Percentiles rank a stretch among this genome's conserved stretches.
These are phyloP conservation scores for Tetracladium marchalianum DNA, from an alignment of 495 filamentous ascomycete genomes.

Conservation along the genomic window DNA sequence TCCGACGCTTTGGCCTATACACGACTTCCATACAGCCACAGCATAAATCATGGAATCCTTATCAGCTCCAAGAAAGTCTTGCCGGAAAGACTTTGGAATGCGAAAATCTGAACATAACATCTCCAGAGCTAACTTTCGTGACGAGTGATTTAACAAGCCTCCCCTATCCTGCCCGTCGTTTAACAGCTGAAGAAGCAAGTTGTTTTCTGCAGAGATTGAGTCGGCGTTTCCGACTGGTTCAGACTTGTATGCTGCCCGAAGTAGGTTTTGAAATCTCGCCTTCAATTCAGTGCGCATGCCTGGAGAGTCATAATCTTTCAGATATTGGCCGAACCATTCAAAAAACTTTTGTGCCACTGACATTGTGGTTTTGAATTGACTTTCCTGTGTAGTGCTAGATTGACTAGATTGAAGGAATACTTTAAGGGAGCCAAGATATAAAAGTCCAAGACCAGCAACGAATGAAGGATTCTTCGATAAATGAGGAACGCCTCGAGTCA, in stretches of 20 bases:
- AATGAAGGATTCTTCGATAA: constrained; percentile 59
- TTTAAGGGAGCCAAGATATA: constrained; percentile 62
- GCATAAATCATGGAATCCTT: constrained; percentile 48
- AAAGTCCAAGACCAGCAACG: constrained; percentile 65
- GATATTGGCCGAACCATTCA: constrained; percentile 59
- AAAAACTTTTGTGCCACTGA: constrained; percentile 64
- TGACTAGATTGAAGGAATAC: constrained; percentile 58
- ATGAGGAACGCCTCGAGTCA: constrained; percentile 57
- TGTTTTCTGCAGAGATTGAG: constrained; percentile 55
- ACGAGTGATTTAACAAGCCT: constrained; percentile 55
- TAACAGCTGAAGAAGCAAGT: constrained; percentile 63
- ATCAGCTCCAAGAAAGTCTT: constrained; percentile 55
- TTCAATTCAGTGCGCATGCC: not conserved
- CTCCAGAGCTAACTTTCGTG: constrained; percentile 58
- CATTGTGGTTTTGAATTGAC: constrained; percentile 57
- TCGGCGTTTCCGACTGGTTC: constrained; percentile 47
- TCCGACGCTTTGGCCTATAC: constrained; percentile 46
- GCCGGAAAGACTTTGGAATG: constrained; percentile 37
- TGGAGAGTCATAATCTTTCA: constrained; percentile 58
- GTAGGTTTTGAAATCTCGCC: constrained; percentile 16
- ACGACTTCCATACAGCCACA: constrained; percentile 63
- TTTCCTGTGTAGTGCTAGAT: constrained; percentile 65
- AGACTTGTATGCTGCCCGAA: constrained; percentile 50
- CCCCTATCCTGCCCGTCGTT: constrained; percentile 52
- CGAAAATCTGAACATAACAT: constrained; percentile 68